These are phyloP conservation scores for Huntiella abstrusa DNA, from an alignment of 2,329 filamentous ascomycete genomes.

Conservation along the genomic window DNA sequence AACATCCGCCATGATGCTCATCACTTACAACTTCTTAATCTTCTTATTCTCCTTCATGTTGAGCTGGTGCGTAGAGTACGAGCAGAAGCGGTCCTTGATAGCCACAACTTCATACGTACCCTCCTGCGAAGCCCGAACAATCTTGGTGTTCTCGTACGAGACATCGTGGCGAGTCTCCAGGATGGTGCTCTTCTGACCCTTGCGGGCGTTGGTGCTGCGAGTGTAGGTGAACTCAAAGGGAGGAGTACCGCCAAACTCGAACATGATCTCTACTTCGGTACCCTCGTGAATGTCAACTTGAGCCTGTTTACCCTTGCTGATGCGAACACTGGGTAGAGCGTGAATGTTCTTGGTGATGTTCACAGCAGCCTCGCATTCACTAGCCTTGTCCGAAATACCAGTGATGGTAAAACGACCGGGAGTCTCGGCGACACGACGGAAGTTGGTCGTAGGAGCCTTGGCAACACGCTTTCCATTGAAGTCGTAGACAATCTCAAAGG, in stretches of 20 bases:
- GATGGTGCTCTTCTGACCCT: slow-evolving; percentile 58
- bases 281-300: slow-evolving; percentile 93
- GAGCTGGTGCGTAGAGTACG: slow-evolving; percentile 56
- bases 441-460: slow-evolving; percentile 58
- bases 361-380: slow-evolving; percentile 66
- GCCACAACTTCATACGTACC: slow-evolving; percentile 94
- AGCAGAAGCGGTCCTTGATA: slow-evolving; percentile 85
- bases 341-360: slow-evolving; percentile 72
- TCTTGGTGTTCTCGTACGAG: slow-evolving; percentile 64
- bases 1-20: not conserved
- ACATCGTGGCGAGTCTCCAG: slow-evolving; percentile 82
- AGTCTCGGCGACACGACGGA: slow-evolving; percentile 82
- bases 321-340: slow-evolving; percentile 74
- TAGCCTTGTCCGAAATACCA: slow-evolving; percentile 69
- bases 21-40: slow-evolving; percentile 10
- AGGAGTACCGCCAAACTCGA: slow-evolving; percentile 87
- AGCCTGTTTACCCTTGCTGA: slow-evolving; percentile 64
- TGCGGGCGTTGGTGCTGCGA: slow-evolving; percentile 66
- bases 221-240: slow-evolving; percentile 98
- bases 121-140: slow-evolving; percentile 72
- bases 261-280: slow-evolving; percentile 78
- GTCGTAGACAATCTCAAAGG: slow-evolving; percentile 82
- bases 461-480: slow-evolving; percentile 74
- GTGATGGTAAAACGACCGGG: slow-evolving; percentile 80
- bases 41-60: slow-evolving; percentile 28